Conservation (phyloP, 306 rosid species). For the Trichosanthes cucumerina region DNA sequence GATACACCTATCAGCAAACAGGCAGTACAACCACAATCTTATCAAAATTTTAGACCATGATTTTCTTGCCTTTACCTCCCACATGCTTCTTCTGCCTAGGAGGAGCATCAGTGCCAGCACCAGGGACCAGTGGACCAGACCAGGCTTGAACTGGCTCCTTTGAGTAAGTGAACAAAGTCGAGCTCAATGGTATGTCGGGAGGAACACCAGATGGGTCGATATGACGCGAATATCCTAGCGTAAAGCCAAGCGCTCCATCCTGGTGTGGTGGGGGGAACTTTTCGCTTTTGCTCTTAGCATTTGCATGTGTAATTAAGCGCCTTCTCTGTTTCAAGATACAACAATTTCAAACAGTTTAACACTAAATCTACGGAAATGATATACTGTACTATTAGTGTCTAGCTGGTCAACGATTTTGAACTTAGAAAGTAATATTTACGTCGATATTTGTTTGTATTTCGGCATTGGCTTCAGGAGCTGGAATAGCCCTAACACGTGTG, state of each 20-base stretch:
- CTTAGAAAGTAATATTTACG: conserved; percentile 21
- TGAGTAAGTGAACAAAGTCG: conserved; percentile 35
- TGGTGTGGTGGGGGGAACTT: conserved; percentile 78
- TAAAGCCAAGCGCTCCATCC: conserved; percentile 57
- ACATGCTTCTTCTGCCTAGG: conserved; percentile 9
- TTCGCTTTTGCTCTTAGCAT: conserved; percentile 79
- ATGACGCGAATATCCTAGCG: conserved; percentile 52
- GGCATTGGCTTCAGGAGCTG: conserved; percentile 74
- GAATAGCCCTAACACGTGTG: conserved; percentile 38
- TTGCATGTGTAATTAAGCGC: conserved; percentile 51
- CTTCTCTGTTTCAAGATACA: conserved; percentile 43
- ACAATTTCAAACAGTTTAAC: conserved; percentile 11
- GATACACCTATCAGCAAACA: background rate
- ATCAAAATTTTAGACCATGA: conserved; percentile 9
- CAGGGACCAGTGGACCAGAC: conserved; percentile 63
- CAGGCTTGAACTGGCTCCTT: conserved; percentile 56
- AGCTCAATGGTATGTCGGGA: conserved; percentile 30
- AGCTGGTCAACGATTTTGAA: background rate
- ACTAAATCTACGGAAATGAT: background rate
- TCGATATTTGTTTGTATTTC: conserved; percentile 60
- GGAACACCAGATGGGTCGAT: conserved; percentile 51
- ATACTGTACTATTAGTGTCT: background rate
- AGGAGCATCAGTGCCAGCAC: conserved; percentile 27
- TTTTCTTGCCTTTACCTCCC: conserved; percentile 11
- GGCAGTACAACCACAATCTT: conserved; percentile 2